Base-by-base conservation (phyloP, 192 early-diverging fungal species). In the Funneliformis mosseae region DNA sequence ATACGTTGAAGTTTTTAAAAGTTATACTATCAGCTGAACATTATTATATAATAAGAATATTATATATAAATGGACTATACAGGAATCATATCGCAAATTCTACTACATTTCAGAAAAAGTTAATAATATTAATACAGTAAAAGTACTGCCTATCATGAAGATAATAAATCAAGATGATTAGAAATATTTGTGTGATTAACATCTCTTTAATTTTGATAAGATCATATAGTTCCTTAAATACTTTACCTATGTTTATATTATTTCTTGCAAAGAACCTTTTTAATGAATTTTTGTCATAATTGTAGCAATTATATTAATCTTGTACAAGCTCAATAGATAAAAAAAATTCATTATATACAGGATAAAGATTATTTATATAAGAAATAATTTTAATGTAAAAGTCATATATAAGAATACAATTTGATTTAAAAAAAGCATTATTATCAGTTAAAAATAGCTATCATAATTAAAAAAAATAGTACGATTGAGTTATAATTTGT, bases 131-230 rank as follows among this genome's bases (percentile, higher is more conserved):
- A 43, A 4, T 42, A 12, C 27, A 12, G 39, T 72, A 72, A 43
- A 4, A 4, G 45, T 72, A 72, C 41, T 43, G 42, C 0, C 70
- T 14, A 18, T 42, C 12, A 16, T 16, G 27, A 46, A 72, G 45
- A 23, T 14, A 46, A 48, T 72, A 72, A 3, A 72, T 8, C 21
- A 42, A 72, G 4, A 72, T 42, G 3, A 72, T 38, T 4, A 16
- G 18, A 23, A 72, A 72, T 4, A 48, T 23, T 43, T 48, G 39
- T 45, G 70, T 4, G 16, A 72, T 72, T n/a, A 72, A 25, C 70
- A 72, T 72, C 43, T 72, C 27, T 16, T 72, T 14, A 12, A 72
- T 72, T 25, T 72, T 14, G n/a, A 41, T 43, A 48, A 72, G 41
- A 14, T n/a, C 38, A 14, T 16, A 4, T 23, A 72, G 12, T 72